phyloP scores from a whole-genome alignment of 2,329 filamentous ascomycete species.

The Clonostachys rhizophaga region DNA sequence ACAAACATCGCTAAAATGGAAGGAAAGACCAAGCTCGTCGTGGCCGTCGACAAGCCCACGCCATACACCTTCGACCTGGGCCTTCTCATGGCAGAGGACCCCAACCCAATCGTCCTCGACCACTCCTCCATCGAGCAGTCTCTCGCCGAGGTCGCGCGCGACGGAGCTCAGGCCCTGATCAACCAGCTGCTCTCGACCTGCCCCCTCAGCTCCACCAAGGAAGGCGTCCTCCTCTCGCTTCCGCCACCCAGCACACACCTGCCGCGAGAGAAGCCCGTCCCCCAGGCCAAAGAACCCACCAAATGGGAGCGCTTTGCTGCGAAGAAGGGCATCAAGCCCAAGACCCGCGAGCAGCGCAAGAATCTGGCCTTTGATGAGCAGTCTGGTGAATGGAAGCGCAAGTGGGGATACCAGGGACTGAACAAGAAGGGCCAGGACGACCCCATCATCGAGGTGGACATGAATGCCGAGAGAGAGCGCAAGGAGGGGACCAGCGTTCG shows the following conservation, averaged over 20 bases:
- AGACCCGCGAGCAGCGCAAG: slow-evolving; percentile 69
- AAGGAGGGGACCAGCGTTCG: slow-evolving; percentile 59
- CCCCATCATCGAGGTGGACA: slow-evolving; percentile 90
- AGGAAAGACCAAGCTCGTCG: slow-evolving; percentile 46
- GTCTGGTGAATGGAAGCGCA: slow-evolving; percentile 82
- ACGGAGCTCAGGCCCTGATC: slow-evolving; percentile 86
- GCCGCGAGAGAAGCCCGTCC: slow-evolving; percentile 89
- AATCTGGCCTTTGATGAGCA: slow-evolving; percentile 81
- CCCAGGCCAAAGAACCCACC: slow-evolving; percentile 74
- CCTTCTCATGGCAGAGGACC: slow-evolving; percentile 79
- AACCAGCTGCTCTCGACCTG: slow-evolving; percentile 93
- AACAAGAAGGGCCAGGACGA: slow-evolving; percentile 81
- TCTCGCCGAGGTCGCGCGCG: slow-evolving; percentile 72
- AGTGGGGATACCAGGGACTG: slow-evolving; percentile 91
- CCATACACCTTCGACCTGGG: slow-evolving; percentile 93
- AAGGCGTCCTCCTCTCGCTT: slow-evolving; percentile 74
- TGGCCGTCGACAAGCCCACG: slow-evolving; percentile 74
- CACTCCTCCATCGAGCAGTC: slow-evolving; percentile 54
- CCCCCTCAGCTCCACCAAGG: slow-evolving; percentile 64
- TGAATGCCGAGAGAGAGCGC: slow-evolving; percentile 60
- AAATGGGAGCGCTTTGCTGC: slow-evolving; percentile 96
- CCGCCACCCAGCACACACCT: slow-evolving; percentile 66
- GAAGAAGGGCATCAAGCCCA: slow-evolving; percentile 94
- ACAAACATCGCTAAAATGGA: slow-evolving; percentile 1
- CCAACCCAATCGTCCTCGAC: slow-evolving; percentile 70